Evolutionary conservation across 306 rosid species (phyloP), one percentile per base, ranked within the genome.

Genomic region (Acacia melanoxylon): DNA sequence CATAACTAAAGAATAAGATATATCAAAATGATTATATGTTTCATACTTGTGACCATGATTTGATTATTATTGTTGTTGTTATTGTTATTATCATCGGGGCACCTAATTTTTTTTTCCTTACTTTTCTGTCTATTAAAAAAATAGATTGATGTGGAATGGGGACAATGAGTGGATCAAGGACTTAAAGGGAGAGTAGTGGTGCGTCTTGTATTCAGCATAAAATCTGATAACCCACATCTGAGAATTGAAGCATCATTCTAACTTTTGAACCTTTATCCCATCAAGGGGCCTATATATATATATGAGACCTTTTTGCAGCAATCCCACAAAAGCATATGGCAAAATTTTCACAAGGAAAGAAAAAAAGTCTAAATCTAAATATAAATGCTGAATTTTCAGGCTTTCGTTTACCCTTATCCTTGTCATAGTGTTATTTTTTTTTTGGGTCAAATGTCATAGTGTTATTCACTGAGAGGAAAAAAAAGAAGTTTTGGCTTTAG

Each of bases 161-260:
- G 86, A 84, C 86, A 87, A 76, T 80, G 89, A 87, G 88, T 89
- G 83, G 65, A 74, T 81, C 69, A 84, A 84, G 84, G 87, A 90
- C 82, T 86, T 58, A 81, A 31, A 87, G 76, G 77, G 46, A 87
- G 76, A 77, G 51, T 74, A 87, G 86, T 89, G 91, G 81, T 72
- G 42, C 90, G 91, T 91, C 90, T 94, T 89, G 89, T 89, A 88
- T 91, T 93, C 94, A 90, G 89, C 91, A 89, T 87, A 88, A 88
- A 86, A 83, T 87, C 90, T 84, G 66, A 75, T 31, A 92, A 72
- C 65, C 75, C 88, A 83, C 85, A 71, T 79, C 78, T 75, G 82
- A 56, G 88, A 80, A 84, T 83, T 91, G 77, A 12, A 79, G 81
- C 79, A 95, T 91, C 90, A 93, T 91, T 93, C 78, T 86, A 74